Percentiles rank a stretch among this genome's conserved stretches.
These are phyloP conservation scores for Viola odorata DNA, from an alignment of 345 rosid genomes.

Conservation along the genomic window DNA sequence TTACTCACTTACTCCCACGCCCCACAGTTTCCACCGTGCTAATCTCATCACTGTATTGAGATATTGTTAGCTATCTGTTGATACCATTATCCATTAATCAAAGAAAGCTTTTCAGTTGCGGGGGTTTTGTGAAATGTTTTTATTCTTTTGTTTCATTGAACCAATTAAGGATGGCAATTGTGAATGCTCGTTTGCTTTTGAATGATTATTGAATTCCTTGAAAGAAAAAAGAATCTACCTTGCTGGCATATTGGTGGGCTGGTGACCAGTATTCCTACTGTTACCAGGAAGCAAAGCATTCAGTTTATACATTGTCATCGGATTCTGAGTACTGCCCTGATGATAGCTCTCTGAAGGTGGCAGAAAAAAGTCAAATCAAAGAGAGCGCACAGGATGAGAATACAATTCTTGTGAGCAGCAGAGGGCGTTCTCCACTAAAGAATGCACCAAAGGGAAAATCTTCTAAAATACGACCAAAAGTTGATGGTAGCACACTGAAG, in stretches of 20 bases:
- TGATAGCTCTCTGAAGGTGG: slow-evolving; percentile 19
- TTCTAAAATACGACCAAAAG: slow-evolving; percentile 33
- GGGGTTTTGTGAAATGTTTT: too few species aligned
- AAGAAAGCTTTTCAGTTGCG: too few species aligned
- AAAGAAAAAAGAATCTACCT: neutral
- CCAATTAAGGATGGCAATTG: too few species aligned
- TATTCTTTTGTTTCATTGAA: too few species aligned
- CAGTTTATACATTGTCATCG: slow-evolving; percentile 50
- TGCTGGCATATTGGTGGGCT: slow-evolving; percentile 1
- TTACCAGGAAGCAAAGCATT: slow-evolving; percentile 40
- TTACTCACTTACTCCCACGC: too few species aligned
- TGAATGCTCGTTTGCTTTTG: too few species aligned
- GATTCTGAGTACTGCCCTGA: slow-evolving; percentile 67
- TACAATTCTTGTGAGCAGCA: slow-evolving; percentile 19
- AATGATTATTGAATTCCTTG: neutral
- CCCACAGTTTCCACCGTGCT: too few species aligned
- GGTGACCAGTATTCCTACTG: slow-evolving; percentile 11
- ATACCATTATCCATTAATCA: too few species aligned
- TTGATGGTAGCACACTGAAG: slow-evolving; percentile 22
- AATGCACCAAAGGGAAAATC: slow-evolving; percentile 47
- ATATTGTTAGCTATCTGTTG: too few species aligned
- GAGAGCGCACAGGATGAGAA: slow-evolving; percentile 35
- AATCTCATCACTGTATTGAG: too few species aligned
- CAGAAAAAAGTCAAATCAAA: slow-evolving; percentile 17
- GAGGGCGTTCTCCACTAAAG: slow-evolving; percentile 30